Percentiles rank a stretch among this genome's conserved stretches.
phyloP scores from a whole-genome alignment of 75 land plant species.

The Larix kaempferi region DNA sequence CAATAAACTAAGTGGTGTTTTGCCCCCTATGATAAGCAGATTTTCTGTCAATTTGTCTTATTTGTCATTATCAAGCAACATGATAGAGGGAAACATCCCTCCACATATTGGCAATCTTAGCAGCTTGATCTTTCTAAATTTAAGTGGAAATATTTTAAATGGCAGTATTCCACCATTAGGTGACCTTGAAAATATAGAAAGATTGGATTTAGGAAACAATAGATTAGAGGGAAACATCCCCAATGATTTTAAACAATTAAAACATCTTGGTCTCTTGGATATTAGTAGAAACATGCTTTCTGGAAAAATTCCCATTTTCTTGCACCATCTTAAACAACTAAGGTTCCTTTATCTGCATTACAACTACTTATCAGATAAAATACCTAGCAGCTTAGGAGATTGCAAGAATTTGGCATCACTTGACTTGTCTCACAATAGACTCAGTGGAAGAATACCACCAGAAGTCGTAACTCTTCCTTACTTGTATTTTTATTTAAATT shows the following conservation, averaged over 20 bases:
- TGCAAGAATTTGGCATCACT: constrained; percentile 21
- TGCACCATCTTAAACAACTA: constrained; percentile 22
- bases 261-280: constrained; percentile 26
- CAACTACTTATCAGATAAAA: constrained; percentile 34
- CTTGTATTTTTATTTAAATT: constrained; percentile 17
- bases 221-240: constrained; percentile 29
- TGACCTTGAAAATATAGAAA: constrained; percentile 19
- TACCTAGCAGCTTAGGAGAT: constrained; percentile 35
- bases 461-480: constrained; percentile 14
- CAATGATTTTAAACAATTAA: constrained; percentile 14
- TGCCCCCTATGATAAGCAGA: background rate
- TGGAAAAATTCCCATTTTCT: constrained; percentile 17
- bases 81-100: constrained; percentile 42
- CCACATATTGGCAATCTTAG: constrained; percentile 21
- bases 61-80: constrained; percentile 24
- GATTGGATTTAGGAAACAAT: constrained; percentile 33
- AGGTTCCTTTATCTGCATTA: constrained; percentile 40
- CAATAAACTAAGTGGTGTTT: background rate
- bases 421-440: constrained; percentile 18
- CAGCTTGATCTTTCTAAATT: constrained; percentile 36
- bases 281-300: constrained; percentile 23
- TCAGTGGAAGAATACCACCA: constrained; percentile 15
- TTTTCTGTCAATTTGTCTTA: background rate
- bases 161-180: constrained; percentile 48
- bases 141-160: constrained; percentile 40